phyloP scores from a whole-genome alignment of 2,329 filamentous ascomycete species.

The Exophiala sp. region DNA sequence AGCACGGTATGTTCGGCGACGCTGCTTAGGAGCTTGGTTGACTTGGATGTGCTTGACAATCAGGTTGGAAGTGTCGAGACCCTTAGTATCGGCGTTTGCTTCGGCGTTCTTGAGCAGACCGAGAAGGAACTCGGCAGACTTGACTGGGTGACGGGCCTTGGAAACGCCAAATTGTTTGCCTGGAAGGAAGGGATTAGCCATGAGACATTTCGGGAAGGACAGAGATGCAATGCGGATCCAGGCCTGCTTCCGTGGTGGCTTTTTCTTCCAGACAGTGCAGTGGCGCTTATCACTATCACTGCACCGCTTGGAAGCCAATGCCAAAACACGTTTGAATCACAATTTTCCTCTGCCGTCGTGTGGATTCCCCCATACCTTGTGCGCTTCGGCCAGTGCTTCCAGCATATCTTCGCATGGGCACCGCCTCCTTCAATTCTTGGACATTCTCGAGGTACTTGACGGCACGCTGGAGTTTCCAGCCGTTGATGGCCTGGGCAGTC shows the following conservation, averaged over 20 bases:
- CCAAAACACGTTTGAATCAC: constrained; percentile 1
- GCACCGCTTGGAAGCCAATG: not conserved
- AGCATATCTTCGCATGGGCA: constrained; percentile 96
- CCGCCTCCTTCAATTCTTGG: constrained; percentile 90
- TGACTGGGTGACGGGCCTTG: constrained; percentile 97
- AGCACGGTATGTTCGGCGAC: constrained; percentile 98
- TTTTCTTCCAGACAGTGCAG: not conserved
- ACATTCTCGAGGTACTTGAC: constrained; percentile 98
- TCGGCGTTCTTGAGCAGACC: constrained; percentile 96
- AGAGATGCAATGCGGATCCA: not conserved
- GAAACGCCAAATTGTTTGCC: constrained; percentile 98
- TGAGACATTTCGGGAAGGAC: not conserved
- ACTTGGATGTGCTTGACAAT: constrained; percentile 99
- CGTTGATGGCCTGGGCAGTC: constrained; percentile 98
- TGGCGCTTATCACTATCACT: not conserved
- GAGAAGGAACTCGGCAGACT: constrained; percentile 97
- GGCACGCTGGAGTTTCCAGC: constrained; percentile 95
- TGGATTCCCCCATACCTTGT: constrained; percentile 67
- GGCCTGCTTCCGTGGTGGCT: not conserved
- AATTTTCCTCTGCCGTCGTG: constrained; percentile 31
- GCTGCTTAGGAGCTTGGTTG: constrained; percentile 99
- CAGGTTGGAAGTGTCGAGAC: constrained; percentile 93
- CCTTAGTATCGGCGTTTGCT: constrained; percentile 94
- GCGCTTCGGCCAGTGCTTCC: constrained; percentile 91
- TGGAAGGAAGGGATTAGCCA: constrained; percentile 37